Conservation (phyloP, 2,329 filamentous ascomycete species). For the Cytospora paraplurivora region DNA sequence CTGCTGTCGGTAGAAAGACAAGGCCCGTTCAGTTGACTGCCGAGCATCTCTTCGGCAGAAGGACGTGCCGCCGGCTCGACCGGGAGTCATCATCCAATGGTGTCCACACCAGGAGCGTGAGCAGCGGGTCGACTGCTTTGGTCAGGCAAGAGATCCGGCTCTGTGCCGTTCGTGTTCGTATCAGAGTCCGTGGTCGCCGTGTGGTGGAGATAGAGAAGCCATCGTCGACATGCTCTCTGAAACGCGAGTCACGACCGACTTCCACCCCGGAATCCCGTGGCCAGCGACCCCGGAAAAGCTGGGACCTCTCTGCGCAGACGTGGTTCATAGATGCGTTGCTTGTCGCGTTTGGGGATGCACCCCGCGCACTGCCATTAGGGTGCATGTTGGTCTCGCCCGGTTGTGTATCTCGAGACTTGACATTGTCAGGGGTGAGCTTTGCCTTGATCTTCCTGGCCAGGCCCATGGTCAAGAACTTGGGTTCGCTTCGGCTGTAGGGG, state of each 20-base stretch:
- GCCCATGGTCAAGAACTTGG: background rate
- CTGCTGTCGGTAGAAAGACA: background rate
- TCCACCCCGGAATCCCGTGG: conserved; percentile 1
- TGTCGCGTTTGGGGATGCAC: background rate
- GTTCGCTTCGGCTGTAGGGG: background rate
- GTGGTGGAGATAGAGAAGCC: background rate
- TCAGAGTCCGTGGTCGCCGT: background rate
- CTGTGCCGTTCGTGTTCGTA: background rate
- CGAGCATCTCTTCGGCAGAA: background rate
- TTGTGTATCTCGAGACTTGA: background rate
- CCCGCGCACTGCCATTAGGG: background rate
- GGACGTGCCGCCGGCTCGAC: background rate
- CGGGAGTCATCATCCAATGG: background rate
- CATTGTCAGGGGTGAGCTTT: background rate
- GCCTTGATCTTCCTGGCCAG: background rate
- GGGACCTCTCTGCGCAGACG: background rate
- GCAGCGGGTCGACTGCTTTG: background rate
- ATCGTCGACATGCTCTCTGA: background rate
- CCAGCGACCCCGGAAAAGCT: background rate
- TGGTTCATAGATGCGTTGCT: background rate
- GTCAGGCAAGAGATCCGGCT: background rate
- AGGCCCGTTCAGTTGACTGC: background rate
- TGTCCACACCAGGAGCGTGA: background rate
- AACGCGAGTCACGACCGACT: background rate
- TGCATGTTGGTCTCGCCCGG: background rate